Evolutionary conservation across 805 yeast species (phyloP).

Genomic region (Wickerhamomyces rabaulensis): DNA sequence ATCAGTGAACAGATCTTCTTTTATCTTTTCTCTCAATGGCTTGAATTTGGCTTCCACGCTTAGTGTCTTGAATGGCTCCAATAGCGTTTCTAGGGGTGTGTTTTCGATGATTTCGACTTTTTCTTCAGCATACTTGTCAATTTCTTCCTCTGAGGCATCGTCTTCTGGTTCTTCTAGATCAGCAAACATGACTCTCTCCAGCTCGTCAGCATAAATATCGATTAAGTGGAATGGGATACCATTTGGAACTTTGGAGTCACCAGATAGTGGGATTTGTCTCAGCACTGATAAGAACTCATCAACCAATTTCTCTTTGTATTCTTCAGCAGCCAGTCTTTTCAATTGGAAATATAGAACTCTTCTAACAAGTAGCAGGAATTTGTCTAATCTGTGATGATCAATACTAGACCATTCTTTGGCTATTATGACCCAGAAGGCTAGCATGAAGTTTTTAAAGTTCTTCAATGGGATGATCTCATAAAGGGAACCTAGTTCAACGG

Average conservation of each 20-base stretch:
- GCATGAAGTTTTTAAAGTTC: constrained; percentile 47
- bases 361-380: constrained; percentile 77
- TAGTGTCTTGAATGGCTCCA: constrained; percentile 58
- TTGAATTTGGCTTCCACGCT: constrained; percentile 47
- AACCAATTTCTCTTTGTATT: constrained; percentile 51
- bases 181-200: constrained; percentile 59
- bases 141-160: constrained; percentile 32
- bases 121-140: constrained; percentile 13
- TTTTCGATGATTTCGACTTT: constrained; percentile 32
- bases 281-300: constrained; percentile 38
- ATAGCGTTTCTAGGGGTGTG: constrained; percentile 49
- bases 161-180: constrained; percentile 42
- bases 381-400: constrained; percentile 83
- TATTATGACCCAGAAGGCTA: constrained; percentile 79
- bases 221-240: constrained; percentile 82
- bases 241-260: constrained; percentile 54
- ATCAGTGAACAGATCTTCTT: constrained; percentile 63
- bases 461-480: constrained; percentile 38
- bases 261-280: constrained; percentile 46
- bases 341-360: constrained; percentile 65
- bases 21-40: constrained; percentile 59
- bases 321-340: constrained; percentile 42
- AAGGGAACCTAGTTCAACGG: constrained; percentile 60
- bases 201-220: constrained; percentile 81
- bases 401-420: constrained; percentile 77